Evolutionary conservation across 495 filamentous ascomycete genomes (phyloP).

Genomic region (Penicillium argentinense): DNA sequence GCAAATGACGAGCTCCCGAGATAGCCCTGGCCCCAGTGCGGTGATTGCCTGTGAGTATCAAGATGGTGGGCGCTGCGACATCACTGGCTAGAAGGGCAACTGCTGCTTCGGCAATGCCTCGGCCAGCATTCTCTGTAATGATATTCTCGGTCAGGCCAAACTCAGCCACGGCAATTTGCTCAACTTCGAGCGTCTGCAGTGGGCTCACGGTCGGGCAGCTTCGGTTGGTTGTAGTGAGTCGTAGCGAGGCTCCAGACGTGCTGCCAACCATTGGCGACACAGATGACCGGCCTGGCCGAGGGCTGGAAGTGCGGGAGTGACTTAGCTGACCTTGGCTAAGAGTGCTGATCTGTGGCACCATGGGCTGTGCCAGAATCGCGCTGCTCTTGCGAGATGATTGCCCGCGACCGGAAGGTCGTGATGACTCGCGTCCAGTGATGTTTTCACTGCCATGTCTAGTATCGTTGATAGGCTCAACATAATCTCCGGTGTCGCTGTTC

Average conservation of each 20-base stretch:
- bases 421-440: conserved; percentile 53
- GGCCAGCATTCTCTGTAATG: conserved; percentile 86
- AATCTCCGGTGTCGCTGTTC: conserved; percentile 71
- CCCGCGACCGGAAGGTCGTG: conserved; percentile 45
- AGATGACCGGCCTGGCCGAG: conserved; percentile 37
- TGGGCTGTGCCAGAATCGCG: conserved; percentile 40
- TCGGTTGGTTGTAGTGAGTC: conserved; percentile 60
- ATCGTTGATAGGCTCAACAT: conserved; percentile 55
- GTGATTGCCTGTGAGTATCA: conserved; percentile 86
- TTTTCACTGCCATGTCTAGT: conserved; percentile 55
- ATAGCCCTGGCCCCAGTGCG: conserved; percentile 80
- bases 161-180: conserved; percentile 81
- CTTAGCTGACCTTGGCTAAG: conserved; percentile 38
- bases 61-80: conserved; percentile 60
- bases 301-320: conserved; percentile 45
- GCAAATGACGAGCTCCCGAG: conserved; percentile 81
- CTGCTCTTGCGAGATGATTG: conserved; percentile 66
- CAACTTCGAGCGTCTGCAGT: conserved; percentile 83
- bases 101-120: conserved; percentile 82
- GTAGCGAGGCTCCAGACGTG: conserved; percentile 38
- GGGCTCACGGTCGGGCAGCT: conserved; percentile 80
- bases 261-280: conserved; percentile 39
- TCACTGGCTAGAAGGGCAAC: conserved; percentile 55
- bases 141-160: conserved; percentile 84
- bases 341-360: conserved; percentile 36